A percentile compares a stretch with the other conserved stretches of the same genome.
phyloP scores from a whole-genome alignment of 2,329 filamentous ascomycete genomes.

The Neofusicoccum laricinum region DNA sequence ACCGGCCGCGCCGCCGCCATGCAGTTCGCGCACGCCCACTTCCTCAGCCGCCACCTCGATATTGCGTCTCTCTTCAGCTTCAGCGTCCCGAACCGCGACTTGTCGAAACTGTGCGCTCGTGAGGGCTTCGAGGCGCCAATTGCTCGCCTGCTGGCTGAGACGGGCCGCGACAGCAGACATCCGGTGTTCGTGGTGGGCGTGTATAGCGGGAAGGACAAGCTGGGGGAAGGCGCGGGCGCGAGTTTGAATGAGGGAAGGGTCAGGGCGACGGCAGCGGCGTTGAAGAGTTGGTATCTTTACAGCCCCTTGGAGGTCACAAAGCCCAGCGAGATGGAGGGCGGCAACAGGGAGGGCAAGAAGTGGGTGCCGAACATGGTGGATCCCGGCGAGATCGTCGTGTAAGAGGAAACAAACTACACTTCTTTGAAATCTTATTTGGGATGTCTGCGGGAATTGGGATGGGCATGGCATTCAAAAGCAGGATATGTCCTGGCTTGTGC shows the following conservation, averaged over 20 bases:
- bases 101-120: constrained; percentile 76
- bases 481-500: neutral
- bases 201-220: constrained; percentile 84
- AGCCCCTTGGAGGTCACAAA: constrained; percentile 61
- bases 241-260: constrained; percentile 74
- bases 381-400: constrained; percentile 54
- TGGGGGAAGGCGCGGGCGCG: constrained; percentile 83
- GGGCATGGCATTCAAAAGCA: neutral
- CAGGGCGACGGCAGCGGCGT: constrained; percentile 76
- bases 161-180: constrained; percentile 76
- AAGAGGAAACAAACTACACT: constrained; percentile 17
- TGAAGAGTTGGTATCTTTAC: constrained; percentile 97
- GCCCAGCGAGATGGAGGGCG: constrained; percentile 48
- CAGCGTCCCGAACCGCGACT: constrained; percentile 76
- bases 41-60: constrained; percentile 76
- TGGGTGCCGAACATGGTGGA: constrained; percentile 59
- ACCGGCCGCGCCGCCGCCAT: constrained; percentile 75
- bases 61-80: constrained; percentile 80
- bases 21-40: constrained; percentile 77
- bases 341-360: constrained; percentile 31
- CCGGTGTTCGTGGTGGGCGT: constrained; percentile 94
- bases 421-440: constrained; percentile 9
- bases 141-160: constrained; percentile 85
- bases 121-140: constrained; percentile 88
- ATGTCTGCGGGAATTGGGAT: neutral